Conservation (phyloP, 2,329 filamentous ascomycete genomes). For the Trichoderma koningiopsis region DNA sequence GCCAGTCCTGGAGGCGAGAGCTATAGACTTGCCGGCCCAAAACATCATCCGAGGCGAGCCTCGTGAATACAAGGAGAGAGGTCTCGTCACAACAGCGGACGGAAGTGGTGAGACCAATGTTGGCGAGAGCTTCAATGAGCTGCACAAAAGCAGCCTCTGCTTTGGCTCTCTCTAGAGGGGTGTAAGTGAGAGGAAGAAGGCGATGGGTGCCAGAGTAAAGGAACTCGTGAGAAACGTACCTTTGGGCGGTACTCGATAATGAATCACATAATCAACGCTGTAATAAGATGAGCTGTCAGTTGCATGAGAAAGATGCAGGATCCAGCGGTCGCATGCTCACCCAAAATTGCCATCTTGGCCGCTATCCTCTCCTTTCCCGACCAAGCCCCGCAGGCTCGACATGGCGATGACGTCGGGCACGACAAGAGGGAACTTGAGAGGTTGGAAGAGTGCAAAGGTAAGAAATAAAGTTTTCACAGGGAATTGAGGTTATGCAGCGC, state of each 20-base stretch:
- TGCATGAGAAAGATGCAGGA: background rate
- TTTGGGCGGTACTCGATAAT: slow-evolving; percentile 70
- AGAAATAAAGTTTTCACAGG: background rate
- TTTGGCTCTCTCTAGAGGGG: slow-evolving; percentile 60
- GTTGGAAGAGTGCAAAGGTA: background rate
- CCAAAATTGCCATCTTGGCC: slow-evolving; percentile 44
- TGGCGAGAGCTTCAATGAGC: slow-evolving; percentile 73
- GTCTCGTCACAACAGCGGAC: slow-evolving; percentile 77
- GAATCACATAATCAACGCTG: slow-evolving; percentile 86
- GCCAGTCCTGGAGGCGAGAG: slow-evolving; percentile 88
- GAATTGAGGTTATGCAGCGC: background rate
- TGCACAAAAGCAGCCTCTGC: slow-evolving; percentile 76
- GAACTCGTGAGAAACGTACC: slow-evolving; percentile 52
- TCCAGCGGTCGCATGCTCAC: slow-evolving; percentile 34
- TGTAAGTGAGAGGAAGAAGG: background rate
- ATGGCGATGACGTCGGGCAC: slow-evolving; percentile 32
- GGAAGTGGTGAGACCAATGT: slow-evolving; percentile 82
- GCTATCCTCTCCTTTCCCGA: slow-evolving; percentile 36
- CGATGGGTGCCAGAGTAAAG: background rate
- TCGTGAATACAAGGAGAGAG: slow-evolving; percentile 81
- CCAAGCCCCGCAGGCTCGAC: slow-evolving; percentile 40
- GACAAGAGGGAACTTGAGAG: background rate
- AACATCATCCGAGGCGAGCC: slow-evolving; percentile 73
- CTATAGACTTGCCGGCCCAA: slow-evolving; percentile 81
- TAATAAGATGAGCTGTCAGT: background rate